Base-by-base conservation (phyloP, 179 eudicot species). In the Camellia oleifera region DNA sequence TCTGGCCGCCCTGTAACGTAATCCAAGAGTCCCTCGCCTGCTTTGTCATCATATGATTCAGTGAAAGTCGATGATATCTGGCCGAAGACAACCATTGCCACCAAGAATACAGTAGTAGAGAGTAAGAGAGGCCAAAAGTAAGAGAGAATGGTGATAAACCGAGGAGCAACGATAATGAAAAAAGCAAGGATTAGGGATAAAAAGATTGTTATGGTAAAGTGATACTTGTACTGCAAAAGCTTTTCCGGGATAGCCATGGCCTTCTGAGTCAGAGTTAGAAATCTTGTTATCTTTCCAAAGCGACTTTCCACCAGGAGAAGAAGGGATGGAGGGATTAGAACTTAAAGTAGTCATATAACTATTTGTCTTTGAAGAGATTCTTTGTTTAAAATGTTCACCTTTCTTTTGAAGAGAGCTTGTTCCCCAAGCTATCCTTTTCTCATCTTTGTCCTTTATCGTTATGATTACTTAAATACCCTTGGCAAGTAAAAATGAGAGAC, bases 81-180 rank as follows among this genome's bases (percentile, higher is more conserved):
- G 45, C 87, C 79, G 17, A 85, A 80, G 17, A 84, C 83, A 4
- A 85, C 45, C 7, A 88, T 79, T 14, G 76, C 75, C 45, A 64
- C 82, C 75, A 85, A 72, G 32, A 87, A 77, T 45, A 87, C 26
- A 32, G 88, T 60, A 20, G 90, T 89, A 53, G 91, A 89, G 44
- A 85, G 78, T 71, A 89, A 78, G 53, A 89, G 90, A 15, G 91
- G 91, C 88, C 86, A 85, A 78, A 89, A 89, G 76, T 81, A 88
- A 52, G 82, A 61, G 76, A 88, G 72, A 68, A 88, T 42, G 74
- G 40, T 64, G 11, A 82, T 6, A 7, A 85, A 72, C 17, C 26
- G 73, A 66, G 91, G 88, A n/a, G 82, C 81, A 10, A 80, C 13
- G 3, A 68, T 23, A 67, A 69, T 0, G 2, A 79, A 54, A 56